These are phyloP conservation scores for Epithemia pelagica DNA, from an alignment of 108 stramenopile species.

Conservation along the genomic window DNA sequence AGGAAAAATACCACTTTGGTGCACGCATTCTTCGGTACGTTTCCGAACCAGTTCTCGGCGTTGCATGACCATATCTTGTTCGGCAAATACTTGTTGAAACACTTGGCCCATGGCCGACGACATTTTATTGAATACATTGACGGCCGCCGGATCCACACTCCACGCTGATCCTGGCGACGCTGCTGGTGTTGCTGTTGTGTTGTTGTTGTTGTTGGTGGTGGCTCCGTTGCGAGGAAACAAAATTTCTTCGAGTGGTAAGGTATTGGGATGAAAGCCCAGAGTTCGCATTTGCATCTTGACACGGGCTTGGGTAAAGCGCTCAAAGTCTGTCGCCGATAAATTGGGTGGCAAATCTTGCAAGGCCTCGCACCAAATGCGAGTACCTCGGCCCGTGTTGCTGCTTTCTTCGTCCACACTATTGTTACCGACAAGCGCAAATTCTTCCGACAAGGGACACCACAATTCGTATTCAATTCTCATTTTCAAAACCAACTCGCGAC, in stretches of 20 bases:
- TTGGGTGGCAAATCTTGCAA: conserved; percentile 34
- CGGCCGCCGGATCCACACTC: conserved; percentile 37
- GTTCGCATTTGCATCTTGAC: conserved; percentile 55
- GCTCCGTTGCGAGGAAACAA: conserved; percentile 16
- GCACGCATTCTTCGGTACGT: conserved; percentile 47
- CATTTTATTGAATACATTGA: conserved; percentile 51
- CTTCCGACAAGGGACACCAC: conserved; percentile 79
- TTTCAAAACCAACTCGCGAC: conserved; percentile 57
- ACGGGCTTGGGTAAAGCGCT: conserved; percentile 38
- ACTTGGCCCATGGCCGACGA: conserved; percentile 56
- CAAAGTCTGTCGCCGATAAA: conserved; percentile 35
- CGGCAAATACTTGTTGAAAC: conserved; percentile 36
- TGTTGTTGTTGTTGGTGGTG: conserved; percentile 10
- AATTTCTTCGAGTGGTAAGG: conserved; percentile 26
- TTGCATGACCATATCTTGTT: conserved; percentile 42
- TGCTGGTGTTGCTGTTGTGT: too few species aligned
- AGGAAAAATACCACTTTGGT: conserved; percentile 62
- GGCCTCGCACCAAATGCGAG: conserved; percentile 42
- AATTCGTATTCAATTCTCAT: conserved; percentile 68
- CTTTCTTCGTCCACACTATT: too few species aligned
- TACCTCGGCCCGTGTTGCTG: conserved; percentile 2
- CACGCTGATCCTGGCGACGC: background rate
- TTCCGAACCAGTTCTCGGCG: conserved; percentile 61
- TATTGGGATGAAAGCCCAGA: conserved; percentile 64
- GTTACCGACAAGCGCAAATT: conserved; percentile 68